Evolutionary conservation across 73 alveolate species (phyloP), one percentile per base, ranked within the genome.

Genomic region (Paramecium sonneborni): DNA sequence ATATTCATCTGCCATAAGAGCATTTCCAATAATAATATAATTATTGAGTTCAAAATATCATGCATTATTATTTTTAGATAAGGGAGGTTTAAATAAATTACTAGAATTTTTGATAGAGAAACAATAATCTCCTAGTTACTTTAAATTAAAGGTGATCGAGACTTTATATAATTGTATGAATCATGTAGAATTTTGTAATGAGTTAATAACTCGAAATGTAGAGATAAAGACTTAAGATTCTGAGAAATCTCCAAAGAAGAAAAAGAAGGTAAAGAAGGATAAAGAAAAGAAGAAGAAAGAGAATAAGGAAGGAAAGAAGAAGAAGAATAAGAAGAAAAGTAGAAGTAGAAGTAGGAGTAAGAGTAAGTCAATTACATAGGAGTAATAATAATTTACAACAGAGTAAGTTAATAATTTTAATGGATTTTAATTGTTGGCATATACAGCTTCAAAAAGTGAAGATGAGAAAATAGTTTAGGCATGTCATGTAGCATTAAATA

Each of bases 181-280:
- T 79, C 90, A 79, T 44, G 74, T 79, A 0, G 90, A 79, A 79
- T 79, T 30, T 44, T 79, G 90, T 11, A 79, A 43, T 79, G 90
- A 79, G 18, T 46, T 79, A 12, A 79, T 79, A 9, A 21, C 44
- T 3, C 11, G 55, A 34, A 41, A 23, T 37, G 86, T 35, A 15
- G 86, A 72, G 15, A 34, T 35, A 5, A 72, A 35, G 28, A 38
- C 38, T 1, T 6, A 38, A 46, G 72, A 79, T 44, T 11, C 46
- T 44, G 74, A 79, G 28, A 79, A 79, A 24, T 39, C 69, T 10
- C 55, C 69, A 2, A 46, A 79, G 72, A 79, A 79, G 34, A 43
- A 39, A 37, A 23, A 79, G 72, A 79, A 79, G 41, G 28, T 30
- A 6, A 44, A 79, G 55, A 79, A 79, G 30, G 55, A 79, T 8